Percentiles rank a stretch among this genome's conserved stretches.
Evolutionary conservation across 2,329 filamentous ascomycete genomes (phyloP).

Genomic region (Aurifilum marmelostoma): DNA sequence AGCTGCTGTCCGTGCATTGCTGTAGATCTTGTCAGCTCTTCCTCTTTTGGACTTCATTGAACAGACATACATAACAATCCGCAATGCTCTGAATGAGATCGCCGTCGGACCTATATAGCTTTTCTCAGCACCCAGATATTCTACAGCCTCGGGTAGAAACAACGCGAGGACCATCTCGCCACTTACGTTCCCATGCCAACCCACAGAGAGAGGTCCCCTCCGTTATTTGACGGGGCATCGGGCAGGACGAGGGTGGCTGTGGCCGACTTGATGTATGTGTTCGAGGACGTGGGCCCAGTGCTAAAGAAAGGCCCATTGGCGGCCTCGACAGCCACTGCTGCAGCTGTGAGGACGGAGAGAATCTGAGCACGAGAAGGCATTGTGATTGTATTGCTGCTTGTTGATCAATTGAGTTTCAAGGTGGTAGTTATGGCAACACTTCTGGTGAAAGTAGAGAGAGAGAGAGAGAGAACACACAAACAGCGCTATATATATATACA

Average conservation of each 20-base stretch:
- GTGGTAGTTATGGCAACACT: not conserved
- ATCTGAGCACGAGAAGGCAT: slow-evolving; percentile 19
- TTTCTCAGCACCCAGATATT: not conserved
- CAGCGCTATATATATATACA: not conserved
- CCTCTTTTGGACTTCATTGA: not conserved
- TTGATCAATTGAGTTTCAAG: not conserved
- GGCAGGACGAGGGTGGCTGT: slow-evolving; percentile 49
- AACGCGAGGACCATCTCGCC: not conserved
- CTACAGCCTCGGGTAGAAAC: not conserved
- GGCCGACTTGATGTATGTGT: slow-evolving; percentile 47
- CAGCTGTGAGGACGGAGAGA: slow-evolving; percentile 27
- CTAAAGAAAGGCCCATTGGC: slow-evolving; percentile 46
- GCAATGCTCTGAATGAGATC: slow-evolving; percentile 52
- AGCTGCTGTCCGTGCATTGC: slow-evolving; percentile 31
- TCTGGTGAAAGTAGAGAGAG: not conserved
- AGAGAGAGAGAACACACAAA: not conserved
- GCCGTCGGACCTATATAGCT: slow-evolving; percentile 35
- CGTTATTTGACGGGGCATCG: slow-evolving; percentile 40
- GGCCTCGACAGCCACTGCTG: slow-evolving; percentile 31
- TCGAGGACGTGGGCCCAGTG: slow-evolving; percentile 45
- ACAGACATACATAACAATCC: slow-evolving; percentile 38
- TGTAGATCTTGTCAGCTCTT: not conserved
- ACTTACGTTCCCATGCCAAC: slow-evolving; percentile 50
- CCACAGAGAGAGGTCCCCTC: slow-evolving; percentile 48
- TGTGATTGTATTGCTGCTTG: not conserved